A percentile compares a stretch with the other conserved stretches of the same genome.
These are phyloP conservation scores for Calocera cornea DNA, from an alignment of 768 basidiomycete species.

Conservation along the genomic window DNA sequence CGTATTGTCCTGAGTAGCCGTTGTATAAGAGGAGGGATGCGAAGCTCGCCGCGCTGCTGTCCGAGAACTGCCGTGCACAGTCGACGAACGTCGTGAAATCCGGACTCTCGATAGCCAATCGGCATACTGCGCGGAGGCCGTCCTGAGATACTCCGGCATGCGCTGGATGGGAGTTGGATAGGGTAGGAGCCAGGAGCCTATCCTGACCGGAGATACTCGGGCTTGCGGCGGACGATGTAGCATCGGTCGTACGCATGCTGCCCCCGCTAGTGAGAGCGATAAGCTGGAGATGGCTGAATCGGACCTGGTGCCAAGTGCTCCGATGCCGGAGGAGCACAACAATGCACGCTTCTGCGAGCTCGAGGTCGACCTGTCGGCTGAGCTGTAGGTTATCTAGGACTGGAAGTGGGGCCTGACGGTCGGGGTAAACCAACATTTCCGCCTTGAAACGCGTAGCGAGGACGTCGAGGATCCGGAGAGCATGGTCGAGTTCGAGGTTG, in stretches of 20 bases:
- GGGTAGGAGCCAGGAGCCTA: not conserved
- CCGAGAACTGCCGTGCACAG: not conserved
- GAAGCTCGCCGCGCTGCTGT: not conserved
- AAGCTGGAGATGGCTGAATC: not conserved
- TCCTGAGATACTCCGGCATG: not conserved
- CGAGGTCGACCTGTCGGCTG: not conserved
- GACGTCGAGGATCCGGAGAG: not conserved
- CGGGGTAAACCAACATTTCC: not conserved
- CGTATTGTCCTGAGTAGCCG: not conserved
- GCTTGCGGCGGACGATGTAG: too few species aligned
- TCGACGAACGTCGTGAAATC: not conserved
- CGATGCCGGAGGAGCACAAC: not conserved
- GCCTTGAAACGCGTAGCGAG: not conserved
- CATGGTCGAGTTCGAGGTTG: not conserved
- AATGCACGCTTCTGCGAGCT: not conserved
- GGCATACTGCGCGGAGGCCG: not conserved
- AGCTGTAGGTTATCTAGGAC: not conserved
- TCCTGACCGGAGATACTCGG: too few species aligned
- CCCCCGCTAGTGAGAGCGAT: not conserved
- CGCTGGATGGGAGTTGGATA: not conserved
- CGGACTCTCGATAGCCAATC: not conserved
- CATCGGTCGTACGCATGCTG: too few species aligned
- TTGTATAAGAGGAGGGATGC: not conserved
- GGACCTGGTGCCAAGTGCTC: not conserved
- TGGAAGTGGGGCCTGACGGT: not conserved